phyloP scores from a whole-genome alignment of 148 eudicot species.

The Chenopodium quinoa region DNA sequence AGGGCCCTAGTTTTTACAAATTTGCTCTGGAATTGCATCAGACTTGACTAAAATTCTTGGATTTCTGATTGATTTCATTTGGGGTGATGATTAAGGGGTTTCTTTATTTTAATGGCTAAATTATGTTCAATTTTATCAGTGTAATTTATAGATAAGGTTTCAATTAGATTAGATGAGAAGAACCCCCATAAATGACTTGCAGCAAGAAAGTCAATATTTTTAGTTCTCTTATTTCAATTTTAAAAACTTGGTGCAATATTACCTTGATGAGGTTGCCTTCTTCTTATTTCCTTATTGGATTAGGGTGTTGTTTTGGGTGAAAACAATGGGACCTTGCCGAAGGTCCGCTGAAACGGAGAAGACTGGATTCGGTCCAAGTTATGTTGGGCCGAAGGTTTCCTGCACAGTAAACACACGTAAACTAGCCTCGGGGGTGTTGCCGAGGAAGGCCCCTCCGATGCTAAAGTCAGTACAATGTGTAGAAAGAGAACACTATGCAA shows the following conservation, averaged over 20 bases:
- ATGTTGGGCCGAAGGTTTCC: too few relatives aligned
- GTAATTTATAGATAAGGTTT: neutral
- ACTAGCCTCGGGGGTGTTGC: too few relatives aligned
- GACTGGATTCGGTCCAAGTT: too few relatives aligned
- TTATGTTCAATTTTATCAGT: neutral
- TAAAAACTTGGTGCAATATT: neutral
- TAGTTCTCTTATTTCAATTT: neutral
- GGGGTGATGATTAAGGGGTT: neutral
- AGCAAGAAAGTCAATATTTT: neutral
- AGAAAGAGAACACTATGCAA: too few relatives aligned
- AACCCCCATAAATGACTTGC: neutral
- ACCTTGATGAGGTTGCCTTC: neutral
- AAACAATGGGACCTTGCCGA: too few relatives aligned
- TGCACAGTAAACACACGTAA: too few relatives aligned
- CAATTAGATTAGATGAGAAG: neutral
- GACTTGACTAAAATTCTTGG: neutral
- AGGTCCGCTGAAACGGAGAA: too few relatives aligned
- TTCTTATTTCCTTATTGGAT: neutral
- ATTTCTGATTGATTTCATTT: neutral
- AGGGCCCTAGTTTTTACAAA: neutral
- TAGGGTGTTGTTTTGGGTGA: too few relatives aligned
- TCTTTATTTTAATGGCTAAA: neutral
- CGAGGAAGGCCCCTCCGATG: too few relatives aligned
- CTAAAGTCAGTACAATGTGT: too few relatives aligned
- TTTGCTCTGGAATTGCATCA: constrained; percentile 9